A percentile compares a stretch with the other conserved stretches of the same genome.
These are phyloP conservation scores for Scytalidium sp. DNA, from an alignment of 2,329 filamentous ascomycete genomes.

Conservation along the genomic window DNA sequence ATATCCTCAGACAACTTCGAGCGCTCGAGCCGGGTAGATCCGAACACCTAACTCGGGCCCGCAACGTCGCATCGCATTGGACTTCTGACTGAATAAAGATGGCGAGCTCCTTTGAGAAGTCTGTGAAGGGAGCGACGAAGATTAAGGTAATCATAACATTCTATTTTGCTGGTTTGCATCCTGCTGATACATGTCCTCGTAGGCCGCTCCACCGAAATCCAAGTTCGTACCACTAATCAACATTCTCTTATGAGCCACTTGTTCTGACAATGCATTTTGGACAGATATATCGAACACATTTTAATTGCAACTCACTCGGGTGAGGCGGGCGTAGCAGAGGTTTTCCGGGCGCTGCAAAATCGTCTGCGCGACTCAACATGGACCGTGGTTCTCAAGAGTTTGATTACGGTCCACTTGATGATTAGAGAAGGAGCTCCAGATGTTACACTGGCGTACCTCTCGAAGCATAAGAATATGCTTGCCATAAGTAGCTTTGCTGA, in stretches of 20 bases:
- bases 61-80: conserved; percentile 16
- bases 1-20: neutral
- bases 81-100: conserved; percentile 39
- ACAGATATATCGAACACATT: conserved; percentile 79
- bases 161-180: neutral
- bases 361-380: conserved; percentile 93
- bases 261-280: conserved; percentile 15
- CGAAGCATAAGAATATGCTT: conserved; percentile 77
- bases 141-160: conserved; percentile 67
- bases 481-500: conserved; percentile 91
- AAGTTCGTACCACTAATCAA: conserved; percentile 60
- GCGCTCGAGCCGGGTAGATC: neutral
- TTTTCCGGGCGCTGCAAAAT: conserved; percentile 88
- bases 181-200: conserved; percentile 13
- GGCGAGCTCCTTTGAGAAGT: conserved; percentile 95
- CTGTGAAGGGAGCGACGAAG: conserved; percentile 97
- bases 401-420: conserved; percentile 96
- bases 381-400: conserved; percentile 98
- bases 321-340: conserved; percentile 90
- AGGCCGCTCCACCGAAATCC: conserved; percentile 95
- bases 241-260: neutral
- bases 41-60: neutral
- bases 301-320: conserved; percentile 91
- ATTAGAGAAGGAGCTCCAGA: conserved; percentile 91
- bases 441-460: conserved; percentile 80